Base-by-base conservation (phyloP, 2,329 filamentous ascomycete species). In the Hypomyces perniciosus region DNA sequence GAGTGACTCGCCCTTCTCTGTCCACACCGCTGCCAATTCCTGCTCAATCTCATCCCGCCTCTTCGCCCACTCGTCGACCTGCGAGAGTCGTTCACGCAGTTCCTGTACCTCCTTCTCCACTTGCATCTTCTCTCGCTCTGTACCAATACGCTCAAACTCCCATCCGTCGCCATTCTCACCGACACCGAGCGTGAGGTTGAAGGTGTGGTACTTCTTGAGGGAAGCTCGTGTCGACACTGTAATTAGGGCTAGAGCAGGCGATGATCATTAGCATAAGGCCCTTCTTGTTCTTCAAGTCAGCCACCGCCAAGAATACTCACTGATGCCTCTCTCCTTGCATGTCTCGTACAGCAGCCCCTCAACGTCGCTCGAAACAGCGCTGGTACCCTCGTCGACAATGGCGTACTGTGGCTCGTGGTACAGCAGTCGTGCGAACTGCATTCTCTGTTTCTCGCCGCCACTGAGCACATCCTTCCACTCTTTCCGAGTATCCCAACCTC, bases 381-480 rank as follows among this genome's bases (percentile, higher is more conserved):
- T 95, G 0, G 93, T 99, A 6, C 90, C 92, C 69, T 99, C 93
- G 56, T 99, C 93, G 51, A 99, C 83, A 61, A 99, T 90, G 2
- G 90, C 93, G 65, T 95, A 99, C 54, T 86, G 79, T 12, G 93
- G 93, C 71, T 97, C 92, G 64, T 99, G 93, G 64, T 99, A 99
- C 38, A 97, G 74, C 45, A 99, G 68, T 41, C 93, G 77, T 4
- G 95, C 92, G 61, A 99, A 90, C 0, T 83, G 90, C 80, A 99
- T 89, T 26, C 93, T 79, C 72, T 99, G 93, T 73, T 99, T 99
- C 76, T 99, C 93, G 9, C 93, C 93, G 37, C 93, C 93, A 57
- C 86, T 92, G n/a, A 99, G 77, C 4, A 99, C 90, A 60, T 97
- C 92, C 71, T 97, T 96, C 93, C 93, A 99, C 65, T 96, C 91